Evolutionary conservation across 116 monocot genomes (phyloP).

Genomic region (Papilionanthe hybrid): DNA sequence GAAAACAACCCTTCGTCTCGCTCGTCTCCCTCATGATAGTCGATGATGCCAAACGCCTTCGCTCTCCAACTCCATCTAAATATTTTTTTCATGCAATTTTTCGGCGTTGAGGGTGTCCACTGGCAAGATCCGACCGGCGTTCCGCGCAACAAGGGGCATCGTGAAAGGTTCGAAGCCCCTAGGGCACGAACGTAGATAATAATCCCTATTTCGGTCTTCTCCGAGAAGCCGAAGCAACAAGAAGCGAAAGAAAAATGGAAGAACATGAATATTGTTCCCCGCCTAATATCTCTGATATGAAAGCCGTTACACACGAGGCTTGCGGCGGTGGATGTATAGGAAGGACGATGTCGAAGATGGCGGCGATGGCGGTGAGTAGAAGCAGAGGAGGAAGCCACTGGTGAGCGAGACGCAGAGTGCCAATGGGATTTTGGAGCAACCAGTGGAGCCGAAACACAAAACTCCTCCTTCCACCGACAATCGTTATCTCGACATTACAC

Average conservation of each 20-base stretch:
- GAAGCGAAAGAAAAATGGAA: background rate
- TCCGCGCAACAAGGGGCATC: no score
- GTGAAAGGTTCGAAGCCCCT: no score
- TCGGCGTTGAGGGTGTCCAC: no score
- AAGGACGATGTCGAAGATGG: slow-evolving; percentile 10
- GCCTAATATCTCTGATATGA: slow-evolving; percentile 47
- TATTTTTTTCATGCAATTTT: no score
- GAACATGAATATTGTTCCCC: no score
- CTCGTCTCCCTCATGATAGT: no score
- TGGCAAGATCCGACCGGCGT: no score
- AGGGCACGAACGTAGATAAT: background rate
- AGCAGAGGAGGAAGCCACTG: slow-evolving; percentile 15
- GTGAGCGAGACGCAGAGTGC: slow-evolving; percentile 76
- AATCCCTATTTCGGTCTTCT: background rate
- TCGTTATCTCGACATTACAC: slow-evolving; percentile 68
- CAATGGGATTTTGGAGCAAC: slow-evolving; percentile 40
- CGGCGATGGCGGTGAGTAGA: background rate
- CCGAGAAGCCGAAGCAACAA: background rate
- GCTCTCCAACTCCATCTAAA: no score
- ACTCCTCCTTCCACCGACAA: slow-evolving; percentile 78
- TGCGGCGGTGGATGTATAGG: slow-evolving; percentile 86
- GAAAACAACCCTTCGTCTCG: no score
- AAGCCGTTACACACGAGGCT: slow-evolving; percentile 49
- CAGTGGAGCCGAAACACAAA: slow-evolving; percentile 32
- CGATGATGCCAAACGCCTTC: no score